Base-by-base conservation (phyloP, 177 flowering plant genomes). In the Vitis hybrid region DNA sequence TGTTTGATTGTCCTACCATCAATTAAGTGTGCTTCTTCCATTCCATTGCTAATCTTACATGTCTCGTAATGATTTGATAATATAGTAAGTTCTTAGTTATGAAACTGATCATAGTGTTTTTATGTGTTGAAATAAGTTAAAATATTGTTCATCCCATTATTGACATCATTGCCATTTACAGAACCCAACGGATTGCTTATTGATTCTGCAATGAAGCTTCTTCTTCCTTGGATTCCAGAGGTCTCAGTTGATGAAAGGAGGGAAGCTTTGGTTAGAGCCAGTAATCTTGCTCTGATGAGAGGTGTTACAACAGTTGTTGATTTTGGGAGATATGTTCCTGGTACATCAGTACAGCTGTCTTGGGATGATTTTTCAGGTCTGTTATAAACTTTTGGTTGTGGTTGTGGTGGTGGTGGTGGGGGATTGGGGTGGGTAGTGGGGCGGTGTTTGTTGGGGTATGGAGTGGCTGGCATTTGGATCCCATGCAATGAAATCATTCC, bases 301-400 rank as follows among this genome's bases (percentile, higher is more conserved):
- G 99, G 99, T 53, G 99, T 95, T 69, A 95, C 99, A 66, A 87
- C 96, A 62, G 94, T 95, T 49, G 92, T 95, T 79, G 99, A 95
- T 83, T 15, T 95, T 71, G 99, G 99, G 56, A 89, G 98, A 85
- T 91, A 86, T 73, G 73, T 85, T 73, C 97, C 98, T 72, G 98
- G 96, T 66, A 75, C 80, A 52, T 62, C 90, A 39, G 62, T 74
- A 14, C 82, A 93, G 58, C 78, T 58, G 71, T 76, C 91, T 29
- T 95, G 99, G 99, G 87, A 90, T 51, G 99, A 95, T 77, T 84
- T 91, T 82, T 79, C 91, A 88, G 99, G 99, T 95, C 13, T 22
- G 15, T 70, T 62, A 51, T 21, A 45, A 21, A 14, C 9, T 50
- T 48, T 51, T 22, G 18, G 49, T 22, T 39, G 56, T 45, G 33